These are phyloP conservation scores for Eremochloa ophiuroides DNA, from an alignment of 176 grass and related monocot species.

Conservation along the genomic window DNA sequence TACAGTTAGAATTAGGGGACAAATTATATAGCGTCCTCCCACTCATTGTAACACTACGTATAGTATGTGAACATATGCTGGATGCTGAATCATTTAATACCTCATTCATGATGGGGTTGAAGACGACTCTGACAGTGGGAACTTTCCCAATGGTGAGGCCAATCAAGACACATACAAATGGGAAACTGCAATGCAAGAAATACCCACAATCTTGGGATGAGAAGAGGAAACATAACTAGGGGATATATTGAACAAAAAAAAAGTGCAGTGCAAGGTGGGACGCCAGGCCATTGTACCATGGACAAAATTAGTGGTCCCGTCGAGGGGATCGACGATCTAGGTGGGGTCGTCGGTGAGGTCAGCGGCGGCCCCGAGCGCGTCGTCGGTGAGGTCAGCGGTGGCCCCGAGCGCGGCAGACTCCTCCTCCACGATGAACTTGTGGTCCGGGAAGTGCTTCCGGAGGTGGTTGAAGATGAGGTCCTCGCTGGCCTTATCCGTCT, in stretches of 20 bases:
- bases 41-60: too few relatives aligned
- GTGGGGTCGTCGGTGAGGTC: slow-evolving; percentile 85
- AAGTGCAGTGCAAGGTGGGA: neutral
- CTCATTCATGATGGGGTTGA: slow-evolving; percentile 90
- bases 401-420: slow-evolving; percentile 68
- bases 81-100: slow-evolving; percentile 27
- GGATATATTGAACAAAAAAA: neutral
- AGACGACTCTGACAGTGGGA: slow-evolving; percentile 79
- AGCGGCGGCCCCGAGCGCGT: slow-evolving; percentile 55
- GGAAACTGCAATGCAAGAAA: slow-evolving; percentile 53
- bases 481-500: slow-evolving; percentile 97
- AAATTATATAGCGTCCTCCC: too few relatives aligned
- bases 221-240: neutral
- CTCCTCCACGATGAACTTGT: slow-evolving; percentile 98
- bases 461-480: slow-evolving; percentile 89
- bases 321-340: slow-evolving; percentile 94
- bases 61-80: too few relatives aligned
- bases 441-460: slow-evolving; percentile 70
- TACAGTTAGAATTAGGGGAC: too few relatives aligned
- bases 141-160: slow-evolving; percentile 80
- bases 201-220: neutral
- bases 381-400: slow-evolving; percentile 74
- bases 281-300: slow-evolving; percentile 65
- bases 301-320: slow-evolving; percentile 98
- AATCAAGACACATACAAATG: slow-evolving; percentile 93